Conservation (phyloP, 2,329 filamentous ascomycete genomes). For the Podosphaera xanthii region DNA sequence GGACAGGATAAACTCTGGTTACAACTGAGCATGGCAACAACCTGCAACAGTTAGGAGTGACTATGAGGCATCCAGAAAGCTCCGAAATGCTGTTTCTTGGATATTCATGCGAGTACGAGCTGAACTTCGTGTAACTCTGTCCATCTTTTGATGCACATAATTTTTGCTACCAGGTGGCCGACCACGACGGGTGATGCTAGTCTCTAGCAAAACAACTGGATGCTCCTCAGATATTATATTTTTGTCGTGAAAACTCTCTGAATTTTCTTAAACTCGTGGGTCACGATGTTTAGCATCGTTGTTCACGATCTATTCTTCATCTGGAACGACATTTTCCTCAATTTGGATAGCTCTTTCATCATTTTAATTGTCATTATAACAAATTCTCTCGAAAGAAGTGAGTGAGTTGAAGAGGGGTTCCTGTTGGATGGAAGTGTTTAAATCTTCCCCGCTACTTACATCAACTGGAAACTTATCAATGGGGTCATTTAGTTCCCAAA, state of each 20-base stretch:
- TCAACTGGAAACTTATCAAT: background rate
- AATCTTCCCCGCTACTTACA: background rate
- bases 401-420: background rate
- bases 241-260: too few species aligned
- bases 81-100: background rate
- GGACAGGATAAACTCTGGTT: too few species aligned
- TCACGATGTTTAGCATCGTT: background rate
- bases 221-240: background rate
- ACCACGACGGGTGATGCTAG: background rate
- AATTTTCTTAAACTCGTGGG: too few species aligned
- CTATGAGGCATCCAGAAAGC: background rate
- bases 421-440: background rate
- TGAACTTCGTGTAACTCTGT: background rate
- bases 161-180: background rate
- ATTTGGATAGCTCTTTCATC: background rate
- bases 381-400: background rate
- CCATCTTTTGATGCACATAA: background rate
- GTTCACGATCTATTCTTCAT: too few species aligned
- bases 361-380: background rate
- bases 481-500: too few species aligned
- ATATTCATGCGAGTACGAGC: background rate
- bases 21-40: too few species aligned
- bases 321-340: background rate
- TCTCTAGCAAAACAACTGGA: background rate
- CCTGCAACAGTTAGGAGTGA: background rate